These are phyloP conservation scores for Ogataea pignaliae DNA, from an alignment of 805 yeast species.

Conservation along the genomic window DNA sequence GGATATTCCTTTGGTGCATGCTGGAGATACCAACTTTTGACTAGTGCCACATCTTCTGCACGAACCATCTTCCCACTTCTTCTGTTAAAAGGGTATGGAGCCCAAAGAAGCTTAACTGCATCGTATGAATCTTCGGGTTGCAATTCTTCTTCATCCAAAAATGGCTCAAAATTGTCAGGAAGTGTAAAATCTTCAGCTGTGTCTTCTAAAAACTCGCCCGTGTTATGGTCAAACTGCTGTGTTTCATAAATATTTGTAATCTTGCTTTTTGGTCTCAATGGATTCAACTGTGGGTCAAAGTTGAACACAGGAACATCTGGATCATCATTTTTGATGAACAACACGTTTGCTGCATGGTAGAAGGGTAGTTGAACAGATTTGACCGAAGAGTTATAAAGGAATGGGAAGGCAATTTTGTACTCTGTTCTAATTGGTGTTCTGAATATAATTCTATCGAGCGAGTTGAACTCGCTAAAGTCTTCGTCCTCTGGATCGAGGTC, in stretches of 20 bases:
- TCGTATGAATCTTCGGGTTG: conserved; percentile 44
- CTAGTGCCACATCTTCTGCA: conserved; percentile 85
- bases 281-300: conserved; percentile 51
- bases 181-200: conserved; percentile 37
- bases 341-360: conserved; percentile 62
- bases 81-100: conserved; percentile 81
- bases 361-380: conserved; percentile 55
- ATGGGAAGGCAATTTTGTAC: conserved; percentile 82
- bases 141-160: conserved; percentile 42
- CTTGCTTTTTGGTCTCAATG: conserved; percentile 37
- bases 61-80: conserved; percentile 69
- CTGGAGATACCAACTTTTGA: conserved; percentile 77
- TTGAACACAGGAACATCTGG: conserved; percentile 52
- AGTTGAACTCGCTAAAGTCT: conserved; percentile 86
- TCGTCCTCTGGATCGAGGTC: conserved; percentile 59
- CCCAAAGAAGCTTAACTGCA: conserved; percentile 69
- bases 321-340: conserved; percentile 43
- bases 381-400: conserved; percentile 73
- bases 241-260: conserved; percentile 14
- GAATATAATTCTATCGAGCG: conserved; percentile 81
- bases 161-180: conserved; percentile 44
- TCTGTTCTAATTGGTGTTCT: conserved; percentile 76
- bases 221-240: conserved; percentile 18
- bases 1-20: conserved; percentile 57
- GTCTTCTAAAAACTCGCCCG: conserved; percentile 29